phyloP scores from a whole-genome alignment of 108 stramenopile genomes.

The Ochromonas danica region DNA sequence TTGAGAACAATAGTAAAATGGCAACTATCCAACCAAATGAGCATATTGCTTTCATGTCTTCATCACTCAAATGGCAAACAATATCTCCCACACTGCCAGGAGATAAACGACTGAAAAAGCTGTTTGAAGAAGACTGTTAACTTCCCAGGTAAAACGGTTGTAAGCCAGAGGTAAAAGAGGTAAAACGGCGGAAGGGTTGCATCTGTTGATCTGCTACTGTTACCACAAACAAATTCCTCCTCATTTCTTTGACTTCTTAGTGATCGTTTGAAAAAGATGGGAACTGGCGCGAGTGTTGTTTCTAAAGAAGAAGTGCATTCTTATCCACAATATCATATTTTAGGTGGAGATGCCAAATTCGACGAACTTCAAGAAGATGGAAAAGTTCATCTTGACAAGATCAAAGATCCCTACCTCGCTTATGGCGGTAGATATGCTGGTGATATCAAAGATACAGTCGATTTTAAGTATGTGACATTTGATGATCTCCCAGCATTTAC shows the following conservation, averaged over 20 bases:
- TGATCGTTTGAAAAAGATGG: constrained; percentile 19
- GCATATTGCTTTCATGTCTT: not conserved
- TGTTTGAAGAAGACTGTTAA: too few species aligned
- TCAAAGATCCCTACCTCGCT: constrained; percentile 21
- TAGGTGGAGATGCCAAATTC: constrained; percentile 34
- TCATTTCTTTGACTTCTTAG: too few species aligned
- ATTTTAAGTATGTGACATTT: constrained; percentile 37
- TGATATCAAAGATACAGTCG: constrained; percentile 25
- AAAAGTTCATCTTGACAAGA: not conserved
- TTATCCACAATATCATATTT: constrained; percentile 26
- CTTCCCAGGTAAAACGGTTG: too few species aligned
- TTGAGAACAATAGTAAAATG: too few species aligned
- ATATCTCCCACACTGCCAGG: not conserved
- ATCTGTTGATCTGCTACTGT: too few species aligned
- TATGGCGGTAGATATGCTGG: constrained; percentile 22
- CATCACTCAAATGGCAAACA: not conserved
- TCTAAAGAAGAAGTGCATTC: not conserved
- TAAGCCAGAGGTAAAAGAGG: too few species aligned
- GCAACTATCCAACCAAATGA: too few species aligned
- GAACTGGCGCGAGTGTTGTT: constrained; percentile 1
- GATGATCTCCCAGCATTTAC: constrained; percentile 44
- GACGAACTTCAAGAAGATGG: constrained; percentile 26
- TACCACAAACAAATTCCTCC: too few species aligned
- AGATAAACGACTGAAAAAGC: too few species aligned
- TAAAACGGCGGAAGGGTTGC: too few species aligned